Evolutionary conservation across 345 rosid species (phyloP).

Genomic region (Clarkia xantiana): DNA sequence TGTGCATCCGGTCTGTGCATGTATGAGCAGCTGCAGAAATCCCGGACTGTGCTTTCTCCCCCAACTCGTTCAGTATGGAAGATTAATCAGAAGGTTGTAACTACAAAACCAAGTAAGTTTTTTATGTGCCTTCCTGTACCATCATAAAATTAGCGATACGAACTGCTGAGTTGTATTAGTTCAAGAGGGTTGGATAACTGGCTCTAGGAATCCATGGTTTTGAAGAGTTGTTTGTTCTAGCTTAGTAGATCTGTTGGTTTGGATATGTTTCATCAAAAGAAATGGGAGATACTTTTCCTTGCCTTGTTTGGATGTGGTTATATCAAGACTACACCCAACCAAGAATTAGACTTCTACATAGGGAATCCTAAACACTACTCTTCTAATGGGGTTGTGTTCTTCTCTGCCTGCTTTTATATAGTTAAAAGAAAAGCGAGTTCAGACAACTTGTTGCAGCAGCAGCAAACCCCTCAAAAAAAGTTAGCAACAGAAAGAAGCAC

Average conservation of each 20-base stretch:
- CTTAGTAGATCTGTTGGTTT: too few species aligned
- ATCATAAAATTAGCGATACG: background rate
- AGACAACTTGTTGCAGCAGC: conserved; percentile 38
- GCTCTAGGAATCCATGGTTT: too few species aligned
- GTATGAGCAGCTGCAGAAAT: conserved; percentile 49
- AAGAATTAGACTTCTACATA: too few species aligned
- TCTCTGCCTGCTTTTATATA: conserved; percentile 8
- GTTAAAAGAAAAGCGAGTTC: conserved; percentile 70
- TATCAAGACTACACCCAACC: too few species aligned
- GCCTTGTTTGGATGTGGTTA: too few species aligned
- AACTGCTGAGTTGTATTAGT: background rate
- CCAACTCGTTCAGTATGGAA: conserved; percentile 39
- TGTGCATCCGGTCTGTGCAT: conserved; percentile 62
- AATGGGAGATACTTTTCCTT: too few species aligned
- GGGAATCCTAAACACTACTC: too few species aligned
- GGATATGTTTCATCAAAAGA: too few species aligned
- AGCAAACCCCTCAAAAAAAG: conserved; percentile 57
- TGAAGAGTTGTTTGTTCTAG: too few species aligned
- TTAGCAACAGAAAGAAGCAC: conserved; percentile 33
- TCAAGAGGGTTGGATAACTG: too few species aligned
- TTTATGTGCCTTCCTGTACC: too few species aligned
- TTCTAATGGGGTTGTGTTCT: too few species aligned
- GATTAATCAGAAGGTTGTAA: conserved; percentile 24
- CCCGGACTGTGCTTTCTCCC: conserved; percentile 33
- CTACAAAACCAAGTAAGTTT: conserved; percentile 29